These are phyloP conservation scores for Claviceps digitariae DNA, from an alignment of 2,329 filamentous ascomycete species.

Conservation along the genomic window DNA sequence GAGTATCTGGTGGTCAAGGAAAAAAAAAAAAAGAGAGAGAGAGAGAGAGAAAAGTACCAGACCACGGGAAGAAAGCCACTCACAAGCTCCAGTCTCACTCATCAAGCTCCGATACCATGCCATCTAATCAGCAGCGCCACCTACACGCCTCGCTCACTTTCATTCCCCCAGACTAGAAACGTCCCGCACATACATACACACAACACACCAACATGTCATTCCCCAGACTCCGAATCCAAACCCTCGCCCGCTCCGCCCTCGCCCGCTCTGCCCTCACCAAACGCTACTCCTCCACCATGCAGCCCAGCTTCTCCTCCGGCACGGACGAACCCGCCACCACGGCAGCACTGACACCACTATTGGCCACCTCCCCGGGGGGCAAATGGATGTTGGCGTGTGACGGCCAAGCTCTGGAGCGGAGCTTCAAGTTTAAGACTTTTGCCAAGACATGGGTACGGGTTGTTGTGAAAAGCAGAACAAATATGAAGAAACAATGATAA, in stretches of 20 bases:
- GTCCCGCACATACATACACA: background rate
- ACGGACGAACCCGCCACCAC: constrained; percentile 26
- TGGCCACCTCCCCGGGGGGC: constrained; percentile 17
- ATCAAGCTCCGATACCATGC: background rate
- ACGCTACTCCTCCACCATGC: constrained; percentile 11
- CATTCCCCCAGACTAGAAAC: background rate
- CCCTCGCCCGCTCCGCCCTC: background rate
- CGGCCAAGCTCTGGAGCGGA: constrained; percentile 43
- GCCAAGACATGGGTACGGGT: constrained; percentile 47
- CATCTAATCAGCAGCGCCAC: background rate
- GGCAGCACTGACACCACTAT: constrained; percentile 24
- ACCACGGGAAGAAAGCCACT: too few relatives aligned
- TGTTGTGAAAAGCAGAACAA: too few relatives aligned
- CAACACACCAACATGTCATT: background rate
- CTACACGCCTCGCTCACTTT: background rate
- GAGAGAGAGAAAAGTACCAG: background rate
- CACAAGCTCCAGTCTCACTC: background rate
- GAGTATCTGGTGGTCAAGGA: background rate
- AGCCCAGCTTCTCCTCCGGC: constrained; percentile 30
- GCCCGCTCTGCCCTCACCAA: background rate
- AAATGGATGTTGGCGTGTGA: constrained; percentile 37
- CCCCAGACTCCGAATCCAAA: background rate
- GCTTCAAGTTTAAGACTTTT: constrained; percentile 52
- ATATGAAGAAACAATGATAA: too few relatives aligned
- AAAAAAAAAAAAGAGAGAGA: background rate